phyloP scores from a whole-genome alignment of 345 rosid species.

The Turritis glabra region DNA sequence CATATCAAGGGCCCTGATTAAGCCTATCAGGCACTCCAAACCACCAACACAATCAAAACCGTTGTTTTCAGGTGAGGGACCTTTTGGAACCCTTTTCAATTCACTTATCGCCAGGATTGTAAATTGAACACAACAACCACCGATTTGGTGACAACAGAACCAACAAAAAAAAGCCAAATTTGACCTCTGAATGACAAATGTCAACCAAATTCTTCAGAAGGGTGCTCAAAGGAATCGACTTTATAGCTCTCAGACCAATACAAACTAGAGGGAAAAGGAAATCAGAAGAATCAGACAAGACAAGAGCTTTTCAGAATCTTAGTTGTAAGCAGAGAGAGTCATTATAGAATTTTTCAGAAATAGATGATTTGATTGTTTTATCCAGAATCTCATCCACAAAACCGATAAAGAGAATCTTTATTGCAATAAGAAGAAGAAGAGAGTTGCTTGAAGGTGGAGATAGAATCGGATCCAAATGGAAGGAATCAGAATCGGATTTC shows the following conservation, averaged over 20 bases:
- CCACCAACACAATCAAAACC: slow-evolving; percentile 64
- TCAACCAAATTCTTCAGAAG: not conserved
- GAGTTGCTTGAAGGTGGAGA: slow-evolving; percentile 24
- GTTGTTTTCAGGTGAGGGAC: slow-evolving; percentile 53
- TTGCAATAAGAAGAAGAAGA: slow-evolving; percentile 9
- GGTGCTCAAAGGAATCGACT: not conserved
- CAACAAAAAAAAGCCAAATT: not conserved
- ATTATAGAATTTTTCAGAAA: not conserved
- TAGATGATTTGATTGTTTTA: slow-evolving; percentile 2
- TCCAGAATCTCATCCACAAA: slow-evolving; percentile 38
- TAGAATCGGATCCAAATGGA: slow-evolving; percentile 28
- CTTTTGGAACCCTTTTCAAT: slow-evolving; percentile 46
- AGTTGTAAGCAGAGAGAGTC: slow-evolving; percentile 28
- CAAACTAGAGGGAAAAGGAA: not conserved
- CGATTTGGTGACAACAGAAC: not conserved
- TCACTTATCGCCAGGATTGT: slow-evolving; percentile 38
- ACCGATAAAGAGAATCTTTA: slow-evolving; percentile 9
- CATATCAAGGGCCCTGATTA: slow-evolving; percentile 98
- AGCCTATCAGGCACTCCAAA: slow-evolving; percentile 81
- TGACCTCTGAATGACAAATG: not conserved
- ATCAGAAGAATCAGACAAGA: not conserved
- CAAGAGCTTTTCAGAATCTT: not conserved
- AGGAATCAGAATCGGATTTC: slow-evolving; percentile 21
- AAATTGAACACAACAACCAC: not conserved
- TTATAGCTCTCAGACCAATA: not conserved